phyloP scores from a whole-genome alignment of 306 rosid species.

The Medicago arabica region DNA sequence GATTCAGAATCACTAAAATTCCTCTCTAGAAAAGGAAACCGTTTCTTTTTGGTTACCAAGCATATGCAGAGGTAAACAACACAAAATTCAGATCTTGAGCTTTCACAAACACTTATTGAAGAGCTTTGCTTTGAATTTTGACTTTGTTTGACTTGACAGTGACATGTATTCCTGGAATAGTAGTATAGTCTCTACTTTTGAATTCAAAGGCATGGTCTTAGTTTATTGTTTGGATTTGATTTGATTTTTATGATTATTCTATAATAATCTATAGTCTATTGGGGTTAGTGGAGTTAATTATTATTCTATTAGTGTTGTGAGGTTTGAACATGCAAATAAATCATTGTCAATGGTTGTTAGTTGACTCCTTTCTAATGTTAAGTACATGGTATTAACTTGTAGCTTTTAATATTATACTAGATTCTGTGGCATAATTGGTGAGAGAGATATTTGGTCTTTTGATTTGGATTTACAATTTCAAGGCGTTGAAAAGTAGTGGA shows the following conservation, averaged over 20 bases:
- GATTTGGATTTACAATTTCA: slow-evolving; percentile 46
- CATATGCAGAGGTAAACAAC: not conserved
- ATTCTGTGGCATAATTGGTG: slow-evolving; percentile 50
- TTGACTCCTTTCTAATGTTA: slow-evolving; percentile 56
- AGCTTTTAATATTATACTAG: slow-evolving; percentile 36
- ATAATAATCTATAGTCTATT: slow-evolving; percentile 20
- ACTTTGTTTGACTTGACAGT: slow-evolving; percentile 44
- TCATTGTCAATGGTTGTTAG: slow-evolving; percentile 50
- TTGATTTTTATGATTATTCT: slow-evolving; percentile 46
- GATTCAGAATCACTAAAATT: slow-evolving; percentile 15
- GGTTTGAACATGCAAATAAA: slow-evolving; percentile 49
- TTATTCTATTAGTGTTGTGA: slow-evolving; percentile 41
- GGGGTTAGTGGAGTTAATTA: slow-evolving; percentile 42
- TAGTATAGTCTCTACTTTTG: slow-evolving; percentile 44
- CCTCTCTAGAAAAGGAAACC: slow-evolving; percentile 30
- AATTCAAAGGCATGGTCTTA: slow-evolving; percentile 50
- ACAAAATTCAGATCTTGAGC: slow-evolving; percentile 68
- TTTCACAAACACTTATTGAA: slow-evolving; percentile 32
- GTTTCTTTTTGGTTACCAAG: slow-evolving; percentile 3
- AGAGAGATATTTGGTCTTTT: slow-evolving; percentile 58
- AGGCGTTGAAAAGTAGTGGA: slow-evolving; percentile 29
- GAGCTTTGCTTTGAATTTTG: slow-evolving; percentile 48
- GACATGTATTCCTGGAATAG: slow-evolving; percentile 44
- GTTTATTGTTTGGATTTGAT: slow-evolving; percentile 49
- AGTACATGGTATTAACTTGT: slow-evolving; percentile 41